Percentiles rank a stretch among this genome's conserved stretches.
These are phyloP conservation scores for Hemileccinum impolitum DNA, from an alignment of 768 basidiomycete genomes.

Conservation along the genomic window DNA sequence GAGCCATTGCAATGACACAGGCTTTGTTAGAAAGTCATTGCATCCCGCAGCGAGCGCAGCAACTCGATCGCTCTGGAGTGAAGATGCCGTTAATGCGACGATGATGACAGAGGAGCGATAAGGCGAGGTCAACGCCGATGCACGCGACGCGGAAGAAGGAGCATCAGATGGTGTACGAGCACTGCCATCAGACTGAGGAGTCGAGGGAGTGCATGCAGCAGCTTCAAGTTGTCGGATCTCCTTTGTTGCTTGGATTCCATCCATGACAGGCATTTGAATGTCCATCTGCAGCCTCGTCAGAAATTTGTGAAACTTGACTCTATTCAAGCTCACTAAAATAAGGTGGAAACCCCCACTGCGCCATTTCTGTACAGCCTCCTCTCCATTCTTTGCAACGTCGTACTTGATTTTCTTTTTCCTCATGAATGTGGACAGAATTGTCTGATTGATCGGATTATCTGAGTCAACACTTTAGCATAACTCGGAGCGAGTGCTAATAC, in stretches of 20 bases:
- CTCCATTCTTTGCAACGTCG: conserved; percentile 91
- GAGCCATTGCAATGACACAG: conserved; percentile 91
- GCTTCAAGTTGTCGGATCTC: conserved; percentile 89
- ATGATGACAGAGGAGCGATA: conserved; percentile 96
- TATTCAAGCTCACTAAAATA: conserved; percentile 67
- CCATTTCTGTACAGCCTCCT: conserved; percentile 96
- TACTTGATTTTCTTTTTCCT: conserved; percentile 93
- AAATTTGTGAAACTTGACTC: not conserved
- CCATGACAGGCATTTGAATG: conserved; percentile 99
- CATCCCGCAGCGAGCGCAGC: conserved; percentile 97
- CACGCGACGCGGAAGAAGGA: conserved; percentile 44
- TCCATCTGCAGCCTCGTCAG: conserved; percentile 76
- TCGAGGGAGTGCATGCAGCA: conserved; percentile 63
- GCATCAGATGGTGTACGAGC: conserved; percentile 52
- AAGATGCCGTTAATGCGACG: conserved; percentile 97
- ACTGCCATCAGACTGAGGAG: conserved; percentile 54
- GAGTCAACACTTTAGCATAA: conserved; percentile 12
- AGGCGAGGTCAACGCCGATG: conserved; percentile 47
- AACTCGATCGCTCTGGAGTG: conserved; percentile 92
- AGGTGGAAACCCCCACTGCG: conserved; percentile 89
- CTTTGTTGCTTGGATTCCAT: conserved; percentile 95
- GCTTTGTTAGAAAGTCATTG: conserved; percentile 98
- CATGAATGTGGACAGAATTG: conserved; percentile 96
- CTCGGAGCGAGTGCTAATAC: not conserved
- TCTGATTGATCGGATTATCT: conserved; percentile 99